A percentile compares a stretch with the other conserved stretches of the same genome.
Conservation (phyloP, 2,329 filamentous ascomycete species). For the Aspergillus calidoustus region DNA sequence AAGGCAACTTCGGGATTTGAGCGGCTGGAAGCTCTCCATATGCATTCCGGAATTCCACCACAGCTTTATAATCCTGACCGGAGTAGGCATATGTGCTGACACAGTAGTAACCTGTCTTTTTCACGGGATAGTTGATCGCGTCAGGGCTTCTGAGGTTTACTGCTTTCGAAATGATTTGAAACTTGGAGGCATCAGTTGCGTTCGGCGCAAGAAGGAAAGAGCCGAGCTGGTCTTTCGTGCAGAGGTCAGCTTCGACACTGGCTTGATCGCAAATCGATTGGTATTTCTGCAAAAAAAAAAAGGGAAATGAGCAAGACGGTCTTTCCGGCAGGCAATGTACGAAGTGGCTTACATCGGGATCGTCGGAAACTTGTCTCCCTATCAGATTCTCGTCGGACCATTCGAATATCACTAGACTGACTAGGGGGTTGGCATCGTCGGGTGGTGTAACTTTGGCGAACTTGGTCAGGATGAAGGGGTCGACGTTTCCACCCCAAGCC, state of each 20-base stretch:
- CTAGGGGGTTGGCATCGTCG: conserved; percentile 70
- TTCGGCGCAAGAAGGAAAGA: conserved; percentile 82
- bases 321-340: neutral
- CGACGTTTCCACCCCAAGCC: conserved; percentile 83
- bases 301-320: conserved; percentile 36
- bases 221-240: conserved; percentile 77
- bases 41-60: conserved; percentile 91
- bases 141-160: conserved; percentile 77
- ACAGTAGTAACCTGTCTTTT: conserved; percentile 95
- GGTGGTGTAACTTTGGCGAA: conserved; percentile 68
- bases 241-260: conserved; percentile 70
- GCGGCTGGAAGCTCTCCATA: conserved; percentile 95
- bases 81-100: conserved; percentile 77
- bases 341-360: conserved; percentile 55
- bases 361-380: conserved; percentile 66
- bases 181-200: conserved; percentile 71
- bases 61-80: conserved; percentile 71
- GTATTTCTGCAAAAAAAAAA: conserved; percentile 48
- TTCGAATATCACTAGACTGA: conserved; percentile 90
- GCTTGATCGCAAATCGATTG: conserved; percentile 77
- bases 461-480: conserved; percentile 87
- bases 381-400: conserved; percentile 85
- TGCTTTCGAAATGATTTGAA: conserved; percentile 76
- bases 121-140: conserved; percentile 78
- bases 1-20: conserved; percentile 95